Evolutionary conservation across 2,329 filamentous ascomycete species (phyloP).

Genomic region (Sphaerulina populicola): DNA sequence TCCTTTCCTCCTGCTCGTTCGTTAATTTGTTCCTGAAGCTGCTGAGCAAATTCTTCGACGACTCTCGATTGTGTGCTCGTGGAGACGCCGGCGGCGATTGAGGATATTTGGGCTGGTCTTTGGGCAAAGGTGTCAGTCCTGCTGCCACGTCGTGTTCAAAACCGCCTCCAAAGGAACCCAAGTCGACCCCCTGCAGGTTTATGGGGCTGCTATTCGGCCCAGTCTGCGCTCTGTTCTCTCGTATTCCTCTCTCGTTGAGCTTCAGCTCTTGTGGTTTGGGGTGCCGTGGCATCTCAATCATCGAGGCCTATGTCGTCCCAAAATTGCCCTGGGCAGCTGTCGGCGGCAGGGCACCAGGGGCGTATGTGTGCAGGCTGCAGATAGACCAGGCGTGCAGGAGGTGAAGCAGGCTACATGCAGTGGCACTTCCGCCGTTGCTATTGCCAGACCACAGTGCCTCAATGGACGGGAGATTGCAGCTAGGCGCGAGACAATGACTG

Average conservation of each 20-base stretch:
- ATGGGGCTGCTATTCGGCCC: constrained; percentile 30
- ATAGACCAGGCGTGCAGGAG: constrained; percentile 19
- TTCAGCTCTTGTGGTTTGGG: constrained; percentile 28
- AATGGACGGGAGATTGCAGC: constrained; percentile 21
- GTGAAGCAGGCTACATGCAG: constrained; percentile 17
- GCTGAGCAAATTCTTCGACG: constrained; percentile 26
- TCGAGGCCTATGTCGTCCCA: constrained; percentile 7
- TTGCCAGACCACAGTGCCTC: constrained; percentile 15
- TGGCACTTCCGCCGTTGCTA: constrained; percentile 12
- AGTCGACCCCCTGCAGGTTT: constrained; percentile 31
- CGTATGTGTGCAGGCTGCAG: constrained; percentile 15
- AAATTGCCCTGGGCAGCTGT: constrained; percentile 20
- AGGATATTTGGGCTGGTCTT: constrained; percentile 20
- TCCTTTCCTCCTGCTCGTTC: constrained; percentile 15
- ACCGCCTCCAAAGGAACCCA: constrained; percentile 32
- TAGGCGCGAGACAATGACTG: constrained; percentile 20
- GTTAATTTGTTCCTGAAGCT: constrained; percentile 23
- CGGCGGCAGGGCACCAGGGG: constrained; percentile 17
- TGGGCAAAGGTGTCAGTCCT: constrained; percentile 19
- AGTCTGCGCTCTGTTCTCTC: constrained; percentile 13
- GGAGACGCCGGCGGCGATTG: constrained; percentile 28
- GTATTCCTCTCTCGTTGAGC: constrained; percentile 21
- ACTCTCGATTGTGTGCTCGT: constrained; percentile 22
- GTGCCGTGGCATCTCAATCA: constrained; percentile 27
- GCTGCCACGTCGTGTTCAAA: constrained; percentile 24